phyloP scores from a whole-genome alignment of 495 filamentous ascomycete species.

The Penicillium maclennaniae region DNA sequence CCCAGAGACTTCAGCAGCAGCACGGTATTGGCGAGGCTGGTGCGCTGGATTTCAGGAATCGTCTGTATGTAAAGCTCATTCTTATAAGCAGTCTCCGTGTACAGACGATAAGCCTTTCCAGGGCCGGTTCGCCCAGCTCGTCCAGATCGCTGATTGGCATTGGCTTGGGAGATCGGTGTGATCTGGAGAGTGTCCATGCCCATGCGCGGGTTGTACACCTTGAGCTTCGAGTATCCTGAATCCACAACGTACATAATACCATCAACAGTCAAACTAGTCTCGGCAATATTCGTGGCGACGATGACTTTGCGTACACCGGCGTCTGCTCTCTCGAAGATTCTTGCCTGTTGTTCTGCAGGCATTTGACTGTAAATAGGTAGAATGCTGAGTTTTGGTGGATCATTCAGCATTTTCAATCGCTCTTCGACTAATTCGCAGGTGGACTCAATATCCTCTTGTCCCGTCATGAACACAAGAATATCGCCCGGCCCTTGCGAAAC shows the following conservation, averaged over 20 bases:
- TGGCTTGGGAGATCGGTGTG: constrained; percentile 96
- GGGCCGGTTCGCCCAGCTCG: constrained; percentile 93
- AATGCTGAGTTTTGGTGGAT: constrained; percentile 91
- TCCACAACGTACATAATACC: constrained; percentile 99
- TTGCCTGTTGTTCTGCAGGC: constrained; percentile 96
- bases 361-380: constrained; percentile 99
- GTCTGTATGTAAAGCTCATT: constrained; percentile 97
- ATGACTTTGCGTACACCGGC: constrained; percentile 95
- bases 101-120: constrained; percentile 91
- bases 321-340: constrained; percentile 89
- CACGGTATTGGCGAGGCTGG: constrained; percentile 92
- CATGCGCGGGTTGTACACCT: constrained; percentile 98
- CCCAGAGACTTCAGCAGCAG: constrained; percentile 91
- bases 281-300: constrained; percentile 97
- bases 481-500: constrained; percentile 88
- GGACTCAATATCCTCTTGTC: constrained; percentile 96
- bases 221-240: constrained; percentile 92
- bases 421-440: constrained; percentile 93
- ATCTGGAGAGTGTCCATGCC: constrained; percentile 99
- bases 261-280: constrained; percentile 96
- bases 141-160: constrained; percentile 88
- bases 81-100: constrained; percentile 90
- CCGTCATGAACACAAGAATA: constrained; percentile 99
- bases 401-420: constrained; percentile 83
- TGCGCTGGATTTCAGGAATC: constrained; percentile 97